Conservation (phyloP, 2,329 filamentous ascomycete species). For the Alternaria triticimaculans region DNA sequence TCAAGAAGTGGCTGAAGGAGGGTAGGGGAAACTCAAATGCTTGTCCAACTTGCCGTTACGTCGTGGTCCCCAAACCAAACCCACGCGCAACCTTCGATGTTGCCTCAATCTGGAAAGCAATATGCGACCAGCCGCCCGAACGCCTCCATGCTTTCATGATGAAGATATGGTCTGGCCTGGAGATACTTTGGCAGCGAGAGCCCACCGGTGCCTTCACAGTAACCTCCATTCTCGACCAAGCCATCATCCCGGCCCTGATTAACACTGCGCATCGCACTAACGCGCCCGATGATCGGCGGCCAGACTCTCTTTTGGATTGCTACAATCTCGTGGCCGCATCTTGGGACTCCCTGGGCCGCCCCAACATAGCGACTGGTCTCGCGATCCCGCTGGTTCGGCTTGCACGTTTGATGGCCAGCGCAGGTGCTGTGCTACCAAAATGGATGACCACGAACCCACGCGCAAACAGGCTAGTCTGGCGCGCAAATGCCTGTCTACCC, state of each 20-base stretch:
- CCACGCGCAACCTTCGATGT: conserved; percentile 22
- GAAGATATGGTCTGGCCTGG: conserved; percentile 28
- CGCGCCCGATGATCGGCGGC: not conserved
- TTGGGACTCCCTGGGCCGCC: conserved; percentile 35
- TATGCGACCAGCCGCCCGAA: conserved; percentile 30
- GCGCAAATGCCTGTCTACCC: conserved; percentile 36
- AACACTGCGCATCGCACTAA: conserved; percentile 3
- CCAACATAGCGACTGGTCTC: conserved; percentile 29
- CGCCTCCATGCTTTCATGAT: conserved; percentile 27
- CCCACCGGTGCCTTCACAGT: conserved; percentile 25
- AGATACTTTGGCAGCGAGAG: conserved; percentile 25
- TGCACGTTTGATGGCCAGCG: conserved; percentile 35
- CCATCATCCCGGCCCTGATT: conserved; percentile 32
- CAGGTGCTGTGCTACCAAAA: conserved; percentile 27
- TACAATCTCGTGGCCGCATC: conserved; percentile 33
- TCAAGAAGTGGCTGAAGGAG: conserved; percentile 34
- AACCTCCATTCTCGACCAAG: conserved; percentile 25
- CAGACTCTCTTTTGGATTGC: conserved; percentile 26
- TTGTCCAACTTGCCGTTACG: conserved; percentile 38
- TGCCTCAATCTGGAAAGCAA: conserved; percentile 33
- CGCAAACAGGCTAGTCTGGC: conserved; percentile 36
- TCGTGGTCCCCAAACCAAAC: conserved; percentile 21
- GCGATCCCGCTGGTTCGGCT: conserved; percentile 40
- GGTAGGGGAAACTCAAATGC: conserved; percentile 32
- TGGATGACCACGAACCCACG: conserved; percentile 32